phyloP scores from a whole-genome alignment of 352 stramenopile species.

The Peronospora belbahrii region DNA sequence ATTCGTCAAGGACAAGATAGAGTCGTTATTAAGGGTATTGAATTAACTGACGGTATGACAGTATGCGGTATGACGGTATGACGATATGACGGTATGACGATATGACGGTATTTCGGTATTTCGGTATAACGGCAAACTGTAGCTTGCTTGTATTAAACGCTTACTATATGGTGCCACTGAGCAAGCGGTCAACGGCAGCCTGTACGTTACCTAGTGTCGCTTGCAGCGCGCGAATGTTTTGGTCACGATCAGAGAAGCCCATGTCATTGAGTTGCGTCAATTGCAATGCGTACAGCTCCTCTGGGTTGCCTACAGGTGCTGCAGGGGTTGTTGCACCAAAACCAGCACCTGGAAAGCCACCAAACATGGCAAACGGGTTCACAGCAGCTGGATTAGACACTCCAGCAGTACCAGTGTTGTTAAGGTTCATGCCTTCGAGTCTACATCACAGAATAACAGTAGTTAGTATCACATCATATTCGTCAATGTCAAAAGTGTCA shows the following conservation, averaged over 20 bases:
- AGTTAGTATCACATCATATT: slow-evolving; percentile 4
- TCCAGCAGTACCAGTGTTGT: slow-evolving; percentile 7
- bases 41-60: too few species aligned
- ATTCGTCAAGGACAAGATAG: too few species aligned
- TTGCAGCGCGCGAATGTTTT: slow-evolving; percentile 84
- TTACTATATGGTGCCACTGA: slow-evolving; percentile 59
- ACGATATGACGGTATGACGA: too few species aligned
- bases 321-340: slow-evolving; percentile 15
- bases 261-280: slow-evolving; percentile 87
- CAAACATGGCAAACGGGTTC: slow-evolving; percentile 52
- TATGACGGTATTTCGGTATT: too few species aligned
- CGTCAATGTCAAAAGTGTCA: not conserved
- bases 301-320: slow-evolving; percentile 50
- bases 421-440: slow-evolving; percentile 45
- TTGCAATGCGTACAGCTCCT: slow-evolving; percentile 82
- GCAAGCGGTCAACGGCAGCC: slow-evolving; percentile 81
- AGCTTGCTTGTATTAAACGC: slow-evolving; percentile 1
- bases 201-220: slow-evolving; percentile 85
- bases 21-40: not conserved
- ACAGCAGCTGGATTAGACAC: slow-evolving; percentile 12
- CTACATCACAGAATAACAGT: slow-evolving; percentile 12
- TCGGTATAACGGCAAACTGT: not conserved
- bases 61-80: too few species aligned
- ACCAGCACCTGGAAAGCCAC: slow-evolving; percentile 30
- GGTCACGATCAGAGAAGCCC: slow-evolving; percentile 85